Percentiles rank a stretch among this genome's conserved stretches.
Conservation (phyloP, 2,329 filamentous ascomycete genomes). For the Calonectria multiphialidica region DNA sequence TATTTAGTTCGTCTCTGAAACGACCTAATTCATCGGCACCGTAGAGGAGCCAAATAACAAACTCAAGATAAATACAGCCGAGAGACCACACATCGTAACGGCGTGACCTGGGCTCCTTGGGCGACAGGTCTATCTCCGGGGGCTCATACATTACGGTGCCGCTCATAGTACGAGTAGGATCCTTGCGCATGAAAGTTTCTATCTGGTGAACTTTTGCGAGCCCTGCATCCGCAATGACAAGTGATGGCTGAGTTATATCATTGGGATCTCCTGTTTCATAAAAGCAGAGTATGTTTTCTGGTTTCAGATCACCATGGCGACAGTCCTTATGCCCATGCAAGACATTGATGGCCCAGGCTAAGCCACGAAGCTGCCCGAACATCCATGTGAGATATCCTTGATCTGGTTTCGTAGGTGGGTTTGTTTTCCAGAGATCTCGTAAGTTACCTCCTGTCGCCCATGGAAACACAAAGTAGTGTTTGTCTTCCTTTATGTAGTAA, state of each 20-base stretch:
- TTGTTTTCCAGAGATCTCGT: slow-evolving; percentile 23
- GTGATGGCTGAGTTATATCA: neutral
- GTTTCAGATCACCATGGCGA: slow-evolving; percentile 33
- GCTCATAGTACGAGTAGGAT: neutral
- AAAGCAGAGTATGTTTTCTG: slow-evolving; percentile 31
- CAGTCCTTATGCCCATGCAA: slow-evolving; percentile 23
- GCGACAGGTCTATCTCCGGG: slow-evolving; percentile 24
- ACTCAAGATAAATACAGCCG: slow-evolving; percentile 46
- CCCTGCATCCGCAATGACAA: neutral
- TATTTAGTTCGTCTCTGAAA: slow-evolving; percentile 5
- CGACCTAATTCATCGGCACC: slow-evolving; percentile 22
- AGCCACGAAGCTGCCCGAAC: slow-evolving; percentile 23
- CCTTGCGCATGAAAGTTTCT: neutral
- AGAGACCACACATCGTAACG: slow-evolving; percentile 48
- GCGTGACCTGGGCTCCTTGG: slow-evolving; percentile 27
- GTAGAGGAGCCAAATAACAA: slow-evolving; percentile 44
- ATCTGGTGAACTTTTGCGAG: neutral
- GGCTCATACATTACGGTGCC: slow-evolving; percentile 26
- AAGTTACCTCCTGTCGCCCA: slow-evolving; percentile 32
- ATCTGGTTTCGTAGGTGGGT: neutral
- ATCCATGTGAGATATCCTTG: slow-evolving; percentile 10
- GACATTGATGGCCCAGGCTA: slow-evolving; percentile 21
- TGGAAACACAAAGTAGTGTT: slow-evolving; percentile 28
- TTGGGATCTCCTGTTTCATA: neutral
- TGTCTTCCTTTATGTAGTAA: slow-evolving; percentile 13